Evolutionary conservation across 306 rosid genomes (phyloP), one percentile per base, ranked within the genome.

Genomic region (Dicorynia guianensis): DNA sequence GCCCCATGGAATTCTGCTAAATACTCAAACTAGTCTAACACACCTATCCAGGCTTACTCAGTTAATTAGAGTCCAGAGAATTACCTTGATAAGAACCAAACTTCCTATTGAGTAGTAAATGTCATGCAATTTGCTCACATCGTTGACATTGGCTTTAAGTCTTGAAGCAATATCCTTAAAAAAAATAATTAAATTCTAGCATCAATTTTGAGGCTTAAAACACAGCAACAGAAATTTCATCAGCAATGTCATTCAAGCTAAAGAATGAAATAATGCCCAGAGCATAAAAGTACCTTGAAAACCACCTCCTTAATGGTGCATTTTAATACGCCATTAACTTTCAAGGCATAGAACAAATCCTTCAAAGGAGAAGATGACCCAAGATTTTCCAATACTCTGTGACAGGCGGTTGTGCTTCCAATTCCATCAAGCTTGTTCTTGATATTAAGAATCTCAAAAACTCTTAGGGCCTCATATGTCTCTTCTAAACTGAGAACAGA

Each of bases 1-100:
- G n/a, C 3, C 34, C 63, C 50, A 20, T 3, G 38, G 43, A 43
- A 33, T 52, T 67, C 54, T 47, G 55, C 36, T 57, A 43, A 69
- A 69, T 63, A 17, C 36, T 3, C 2, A 11, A 11, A 1, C 30
- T 2, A 25, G 30, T 7, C 4, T 44, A 52, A 54, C 44, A 25
- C 6, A 30, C 11, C 17, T 43, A 49, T 14, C 5, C 38, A 33
- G 42, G 34, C 42, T 25, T 56, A 53, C 34, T 11, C 47, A 58
- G 25, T 63, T 25, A 40, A 75, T 55, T 19, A 70, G 39, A 42
- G 52, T 62, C 38, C 39, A 54, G 19, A 43, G 39, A 52, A 11
- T 76, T 84, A 93, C 99, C 99, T 89, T 90, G 49, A 88, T 71
- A 78, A 88, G 97, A 76, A 79, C 90, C 86, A 96, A 84, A 78